A percentile compares a stretch with the other conserved stretches of the same genome.
phyloP scores from a whole-genome alignment of 352 stramenopile species.

The Globisporangium iwayamae region DNA sequence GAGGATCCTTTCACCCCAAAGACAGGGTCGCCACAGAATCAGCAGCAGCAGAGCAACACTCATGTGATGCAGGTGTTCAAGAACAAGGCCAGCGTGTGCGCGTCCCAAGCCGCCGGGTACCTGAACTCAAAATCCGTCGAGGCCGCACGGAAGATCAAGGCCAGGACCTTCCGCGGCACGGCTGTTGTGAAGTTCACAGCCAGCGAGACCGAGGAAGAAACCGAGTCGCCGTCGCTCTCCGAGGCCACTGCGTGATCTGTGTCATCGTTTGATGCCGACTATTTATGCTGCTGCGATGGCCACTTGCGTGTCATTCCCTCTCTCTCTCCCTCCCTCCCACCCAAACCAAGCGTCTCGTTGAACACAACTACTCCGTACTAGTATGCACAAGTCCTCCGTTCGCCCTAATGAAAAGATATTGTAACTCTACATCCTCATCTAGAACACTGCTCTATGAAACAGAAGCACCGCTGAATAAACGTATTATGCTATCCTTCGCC shows the following conservation, averaged over 20 bases:
- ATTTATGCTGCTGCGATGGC: not conserved
- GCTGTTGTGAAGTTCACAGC: conserved; percentile 21
- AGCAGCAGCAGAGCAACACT: conserved; percentile 21
- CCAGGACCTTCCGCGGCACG: conserved; percentile 19
- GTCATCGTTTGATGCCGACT: not conserved
- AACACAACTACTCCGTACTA: not conserved
- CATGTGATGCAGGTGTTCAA: conserved; percentile 35
- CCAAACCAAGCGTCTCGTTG: not conserved
- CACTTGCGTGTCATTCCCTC: not conserved
- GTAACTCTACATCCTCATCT: not conserved
- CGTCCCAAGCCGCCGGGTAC: conserved; percentile 41
- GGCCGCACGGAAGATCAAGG: conserved; percentile 51
- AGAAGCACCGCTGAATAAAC: not conserved
- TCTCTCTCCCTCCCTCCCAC: not conserved
- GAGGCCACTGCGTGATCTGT: not conserved
- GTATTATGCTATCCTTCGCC: no score
- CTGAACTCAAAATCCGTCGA: conserved; percentile 51
- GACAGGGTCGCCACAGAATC: conserved; percentile 13
- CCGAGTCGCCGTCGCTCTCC: not conserved
- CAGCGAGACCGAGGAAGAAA: conserved; percentile 32
- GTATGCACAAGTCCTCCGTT: not conserved
- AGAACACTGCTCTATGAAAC: not conserved
- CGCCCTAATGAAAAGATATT: not conserved
- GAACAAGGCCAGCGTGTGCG: conserved; percentile 29
- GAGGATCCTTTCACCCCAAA: conserved; percentile 14